phyloP scores from a whole-genome alignment of 2,329 filamentous ascomycete species.

The Monosporascus sp. region DNA sequence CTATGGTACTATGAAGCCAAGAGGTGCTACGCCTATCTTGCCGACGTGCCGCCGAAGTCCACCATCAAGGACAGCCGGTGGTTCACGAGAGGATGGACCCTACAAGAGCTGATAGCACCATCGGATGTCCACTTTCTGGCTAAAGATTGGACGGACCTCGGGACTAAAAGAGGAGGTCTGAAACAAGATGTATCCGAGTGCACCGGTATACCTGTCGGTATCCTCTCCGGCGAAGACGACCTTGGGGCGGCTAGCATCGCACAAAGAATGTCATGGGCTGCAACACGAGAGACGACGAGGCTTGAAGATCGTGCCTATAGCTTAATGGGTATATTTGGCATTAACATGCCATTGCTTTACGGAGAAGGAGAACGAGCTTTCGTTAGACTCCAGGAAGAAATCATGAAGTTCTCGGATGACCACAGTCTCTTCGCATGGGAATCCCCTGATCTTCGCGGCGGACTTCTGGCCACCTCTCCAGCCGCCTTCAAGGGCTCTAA shows the following conservation, averaged over 20 bases:
- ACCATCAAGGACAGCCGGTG: constrained; percentile 11
- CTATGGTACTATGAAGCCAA: not conserved
- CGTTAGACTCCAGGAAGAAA: constrained; percentile 27
- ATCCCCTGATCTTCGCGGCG: too few species aligned
- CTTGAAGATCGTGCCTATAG: constrained; percentile 40
- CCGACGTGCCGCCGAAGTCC: constrained; percentile 18
- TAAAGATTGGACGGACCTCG: constrained; percentile 6
- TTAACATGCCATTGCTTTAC: constrained; percentile 40
- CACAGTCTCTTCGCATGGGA: constrained; percentile 26
- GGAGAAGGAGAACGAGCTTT: constrained; percentile 31
- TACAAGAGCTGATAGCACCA: constrained; percentile 21
- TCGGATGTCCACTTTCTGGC: constrained; percentile 19
- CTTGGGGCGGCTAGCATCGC: not conserved
- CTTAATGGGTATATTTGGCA: constrained; percentile 37
- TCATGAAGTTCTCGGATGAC: constrained; percentile 24
- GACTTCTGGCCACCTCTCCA: too few species aligned
- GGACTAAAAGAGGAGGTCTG: not conserved
- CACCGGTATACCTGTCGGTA: constrained; percentile 16
- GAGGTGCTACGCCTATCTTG: constrained; percentile 30
- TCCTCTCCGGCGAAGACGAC: constrained; percentile 4
- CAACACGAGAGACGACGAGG: constrained; percentile 25
- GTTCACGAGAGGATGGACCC: constrained; percentile 23
- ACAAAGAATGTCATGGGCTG: too few species aligned
- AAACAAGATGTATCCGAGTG: constrained; percentile 2
- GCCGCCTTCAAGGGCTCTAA: too few species aligned